phyloP scores from a whole-genome alignment of 306 rosid species.

The Citrullus mucosospermus region DNA sequence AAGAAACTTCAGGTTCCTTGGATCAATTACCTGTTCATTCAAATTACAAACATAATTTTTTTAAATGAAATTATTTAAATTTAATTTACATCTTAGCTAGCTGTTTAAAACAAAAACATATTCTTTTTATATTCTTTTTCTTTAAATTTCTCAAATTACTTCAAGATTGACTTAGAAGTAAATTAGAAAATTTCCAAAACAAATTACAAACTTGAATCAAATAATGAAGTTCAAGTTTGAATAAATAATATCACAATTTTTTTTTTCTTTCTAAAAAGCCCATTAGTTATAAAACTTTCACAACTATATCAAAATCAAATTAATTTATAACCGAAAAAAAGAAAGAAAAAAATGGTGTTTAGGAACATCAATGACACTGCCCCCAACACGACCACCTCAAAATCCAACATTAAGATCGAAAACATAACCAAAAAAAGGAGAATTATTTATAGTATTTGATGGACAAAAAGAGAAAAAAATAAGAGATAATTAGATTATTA shows the following conservation, averaged over 20 bases:
- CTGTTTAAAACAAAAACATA: no score
- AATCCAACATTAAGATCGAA: not conserved
- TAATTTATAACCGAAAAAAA: no score
- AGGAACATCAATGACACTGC: not conserved
- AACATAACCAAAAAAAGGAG: not conserved
- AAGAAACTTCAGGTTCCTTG: conserved; percentile 49
- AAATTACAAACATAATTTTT: not conserved
- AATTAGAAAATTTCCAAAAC: not conserved
- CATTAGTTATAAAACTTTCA: not conserved
- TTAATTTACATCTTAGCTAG: not conserved
- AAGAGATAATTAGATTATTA: not conserved
- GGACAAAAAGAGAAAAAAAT: not conserved
- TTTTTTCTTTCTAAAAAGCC: no score
- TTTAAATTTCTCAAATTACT: no score
- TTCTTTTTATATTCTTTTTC: no score
- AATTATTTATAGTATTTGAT: not conserved
- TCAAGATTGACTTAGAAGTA: not conserved
- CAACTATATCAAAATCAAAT: not conserved
- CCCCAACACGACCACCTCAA: conserved; percentile 6
- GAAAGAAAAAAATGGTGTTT: not conserved
- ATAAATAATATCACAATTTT: no score
- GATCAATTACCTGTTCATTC: conserved; percentile 44
- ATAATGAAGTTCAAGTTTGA: not conserved
- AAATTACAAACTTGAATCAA: not conserved
- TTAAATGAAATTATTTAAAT: not conserved